phyloP scores from a whole-genome alignment of 768 basidiomycete genomes.

The Sistotremastrum suecicum region DNA sequence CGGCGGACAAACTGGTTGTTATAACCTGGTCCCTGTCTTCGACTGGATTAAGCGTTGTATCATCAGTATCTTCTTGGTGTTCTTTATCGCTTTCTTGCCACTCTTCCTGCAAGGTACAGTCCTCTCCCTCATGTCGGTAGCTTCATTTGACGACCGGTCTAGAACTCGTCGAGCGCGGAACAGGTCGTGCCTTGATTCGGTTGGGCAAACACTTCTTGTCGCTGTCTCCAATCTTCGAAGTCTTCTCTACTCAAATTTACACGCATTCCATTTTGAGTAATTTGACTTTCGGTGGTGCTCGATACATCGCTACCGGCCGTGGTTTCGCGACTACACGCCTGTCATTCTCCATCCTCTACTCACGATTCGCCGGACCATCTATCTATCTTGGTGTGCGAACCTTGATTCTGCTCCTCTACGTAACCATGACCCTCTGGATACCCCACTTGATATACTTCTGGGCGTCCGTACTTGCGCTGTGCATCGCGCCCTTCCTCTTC shows the following conservation, averaged over 20 bases:
- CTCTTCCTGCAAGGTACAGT: constrained; percentile 82
- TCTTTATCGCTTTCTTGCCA: constrained; percentile 92
- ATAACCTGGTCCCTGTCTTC: constrained; percentile 87
- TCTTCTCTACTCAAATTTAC: constrained; percentile 97
- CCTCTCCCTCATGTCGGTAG: too few species aligned
- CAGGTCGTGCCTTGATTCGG: constrained; percentile 80
- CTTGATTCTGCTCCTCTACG: constrained; percentile 82
- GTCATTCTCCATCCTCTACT: constrained; percentile 89
- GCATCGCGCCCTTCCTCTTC: constrained; percentile 94
- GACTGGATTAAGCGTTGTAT: constrained; percentile 94
- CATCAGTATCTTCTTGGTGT: constrained; percentile 96
- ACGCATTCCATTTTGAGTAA: constrained; percentile 96
- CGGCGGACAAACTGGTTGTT: constrained; percentile 76
- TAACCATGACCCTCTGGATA: constrained; percentile 85
- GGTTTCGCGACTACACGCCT: constrained; percentile 96
- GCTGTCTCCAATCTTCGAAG: constrained; percentile 89
- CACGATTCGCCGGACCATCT: constrained; percentile 95
- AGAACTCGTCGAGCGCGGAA: constrained; percentile 95
- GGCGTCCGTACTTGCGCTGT: constrained; percentile 85
- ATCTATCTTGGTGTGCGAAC: constrained; percentile 97
- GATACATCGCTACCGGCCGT: constrained; percentile 98
- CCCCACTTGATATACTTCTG: constrained; percentile 95
- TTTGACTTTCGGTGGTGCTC: constrained; percentile 92
- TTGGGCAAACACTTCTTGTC: constrained; percentile 91
- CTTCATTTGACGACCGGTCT: too few species aligned